Percentiles rank a stretch among this genome's conserved stretches.
Conservation (phyloP, 2,329 filamentous ascomycete species). For the Teratosphaeria gauchensis region DNA sequence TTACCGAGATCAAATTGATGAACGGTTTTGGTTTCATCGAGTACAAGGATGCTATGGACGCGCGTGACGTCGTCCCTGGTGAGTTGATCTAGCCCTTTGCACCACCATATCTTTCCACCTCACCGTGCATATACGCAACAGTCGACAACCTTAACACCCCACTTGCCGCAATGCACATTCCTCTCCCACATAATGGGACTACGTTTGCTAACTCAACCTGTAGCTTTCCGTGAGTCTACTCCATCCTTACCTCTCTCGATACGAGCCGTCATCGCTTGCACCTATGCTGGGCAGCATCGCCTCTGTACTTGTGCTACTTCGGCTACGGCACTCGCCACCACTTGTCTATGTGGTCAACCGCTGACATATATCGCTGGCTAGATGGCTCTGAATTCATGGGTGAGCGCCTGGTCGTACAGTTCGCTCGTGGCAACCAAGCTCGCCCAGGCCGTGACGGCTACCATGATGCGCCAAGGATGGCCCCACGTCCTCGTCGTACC, state of each 20-base stretch:
- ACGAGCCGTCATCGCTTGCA: background rate
- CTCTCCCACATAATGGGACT: constrained; percentile 3
- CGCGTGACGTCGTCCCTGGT: constrained; percentile 97
- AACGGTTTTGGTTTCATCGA: constrained; percentile 99
- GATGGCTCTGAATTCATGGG: constrained; percentile 98
- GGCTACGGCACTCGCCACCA: background rate
- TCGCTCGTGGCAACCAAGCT: constrained; percentile 68
- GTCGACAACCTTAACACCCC: background rate
- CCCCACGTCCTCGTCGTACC: constrained; percentile 81
- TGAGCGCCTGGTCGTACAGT: constrained; percentile 94
- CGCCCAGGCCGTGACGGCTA: constrained; percentile 55
- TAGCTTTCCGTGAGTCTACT: constrained; percentile 52
- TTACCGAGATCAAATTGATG: constrained; percentile 99
- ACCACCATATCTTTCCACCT: constrained; percentile 1
- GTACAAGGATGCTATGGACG: constrained; percentile 97
- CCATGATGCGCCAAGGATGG: constrained; percentile 53
- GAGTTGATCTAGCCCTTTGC: constrained; percentile 30
- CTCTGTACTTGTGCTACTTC: background rate
- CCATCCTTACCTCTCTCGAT: background rate
- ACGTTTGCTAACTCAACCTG: constrained; percentile 9
- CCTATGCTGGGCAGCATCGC: constrained; percentile 4
- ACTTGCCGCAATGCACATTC: background rate
- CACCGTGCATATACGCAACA: background rate
- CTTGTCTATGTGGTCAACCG: constrained; percentile 15
- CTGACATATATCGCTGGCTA: constrained; percentile 35